Conservation (phyloP, 495 filamentous ascomycete species). For the Neurospora tetraspora region DNA sequence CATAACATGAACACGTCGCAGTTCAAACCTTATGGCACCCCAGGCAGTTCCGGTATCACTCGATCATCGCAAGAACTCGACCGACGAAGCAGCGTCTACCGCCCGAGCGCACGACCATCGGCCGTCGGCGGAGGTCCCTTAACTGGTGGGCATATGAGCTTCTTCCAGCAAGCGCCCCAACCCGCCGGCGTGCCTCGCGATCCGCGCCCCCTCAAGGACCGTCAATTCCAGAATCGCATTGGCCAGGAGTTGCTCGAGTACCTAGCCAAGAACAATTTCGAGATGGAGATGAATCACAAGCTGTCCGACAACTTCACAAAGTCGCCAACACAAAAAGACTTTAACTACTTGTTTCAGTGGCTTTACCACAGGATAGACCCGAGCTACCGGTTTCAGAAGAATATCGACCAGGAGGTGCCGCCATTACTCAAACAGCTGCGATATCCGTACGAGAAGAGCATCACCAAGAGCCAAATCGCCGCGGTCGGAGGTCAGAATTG, state of each 20-base stretch:
- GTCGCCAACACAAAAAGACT: constrained; percentile 96
- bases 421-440: constrained; percentile 82
- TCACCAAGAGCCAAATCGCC: constrained; percentile 87
- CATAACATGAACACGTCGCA: constrained; percentile 58
- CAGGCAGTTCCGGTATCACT: constrained; percentile 23
- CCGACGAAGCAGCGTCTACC: constrained; percentile 81
- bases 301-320: constrained; percentile 78
- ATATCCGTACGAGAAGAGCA: constrained; percentile 88
- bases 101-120: constrained; percentile 41
- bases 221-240: constrained; percentile 67
- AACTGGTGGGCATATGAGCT: constrained; percentile 60
- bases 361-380: constrained; percentile 93
- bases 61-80: constrained; percentile 39
- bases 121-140: constrained; percentile 39
- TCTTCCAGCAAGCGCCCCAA: constrained; percentile 77
- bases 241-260: constrained; percentile 88
- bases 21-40: constrained; percentile 36
- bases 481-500: constrained; percentile 95
- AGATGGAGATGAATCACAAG: constrained; percentile 92
- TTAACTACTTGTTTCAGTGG: constrained; percentile 94
- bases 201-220: constrained; percentile 79
- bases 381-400: constrained; percentile 79
- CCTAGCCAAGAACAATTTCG: constrained; percentile 80
- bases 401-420: constrained; percentile 88
- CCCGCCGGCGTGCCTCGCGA: constrained; percentile 73